phyloP scores from a whole-genome alignment of 345 rosid genomes.

The Capsella bursapastoris region DNA sequence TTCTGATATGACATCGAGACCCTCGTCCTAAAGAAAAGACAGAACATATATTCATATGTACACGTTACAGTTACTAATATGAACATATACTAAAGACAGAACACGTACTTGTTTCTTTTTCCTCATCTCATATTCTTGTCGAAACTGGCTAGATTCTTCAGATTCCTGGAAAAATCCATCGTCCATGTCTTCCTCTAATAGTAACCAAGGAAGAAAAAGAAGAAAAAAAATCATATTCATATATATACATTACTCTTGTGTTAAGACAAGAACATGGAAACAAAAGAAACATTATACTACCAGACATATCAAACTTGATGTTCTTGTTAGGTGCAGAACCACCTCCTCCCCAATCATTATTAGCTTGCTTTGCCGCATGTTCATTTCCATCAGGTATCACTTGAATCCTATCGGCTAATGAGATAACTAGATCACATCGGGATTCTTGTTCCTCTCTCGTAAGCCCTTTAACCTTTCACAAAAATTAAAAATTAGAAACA shows the following conservation, averaged over 20 bases:
- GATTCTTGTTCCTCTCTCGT: slow-evolving; percentile 64
- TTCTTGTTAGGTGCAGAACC: slow-evolving; percentile 63
- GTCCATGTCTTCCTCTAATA: slow-evolving; percentile 57
- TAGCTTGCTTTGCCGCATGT: slow-evolving; percentile 46
- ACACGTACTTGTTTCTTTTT: slow-evolving; percentile 75
- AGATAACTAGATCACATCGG: slow-evolving; percentile 65
- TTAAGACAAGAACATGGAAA: slow-evolving; percentile 6
- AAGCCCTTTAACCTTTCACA: slow-evolving; percentile 67
- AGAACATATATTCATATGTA: no score
- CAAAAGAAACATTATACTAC: slow-evolving; percentile 36
- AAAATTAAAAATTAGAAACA: background rate
- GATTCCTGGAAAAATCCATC: slow-evolving; percentile 59
- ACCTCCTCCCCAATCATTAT: slow-evolving; percentile 60
- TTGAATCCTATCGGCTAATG: slow-evolving; percentile 66
- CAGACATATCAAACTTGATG: slow-evolving; percentile 71
- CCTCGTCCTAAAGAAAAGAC: slow-evolving; percentile 43
- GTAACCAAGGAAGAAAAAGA: background rate
- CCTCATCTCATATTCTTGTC: slow-evolving; percentile 79
- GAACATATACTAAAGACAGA: no score
- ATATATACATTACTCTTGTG: slow-evolving; percentile 10
- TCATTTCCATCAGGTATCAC: slow-evolving; percentile 67
- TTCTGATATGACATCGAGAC: slow-evolving; percentile 47
- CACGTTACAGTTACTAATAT: no score
- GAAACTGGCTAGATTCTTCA: slow-evolving; percentile 73
- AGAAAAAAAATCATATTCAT: slow-evolving; percentile 17